These are phyloP conservation scores for Tolypocladium endophyticum DNA, from an alignment of 2,329 filamentous ascomycete species.

Conservation along the genomic window DNA sequence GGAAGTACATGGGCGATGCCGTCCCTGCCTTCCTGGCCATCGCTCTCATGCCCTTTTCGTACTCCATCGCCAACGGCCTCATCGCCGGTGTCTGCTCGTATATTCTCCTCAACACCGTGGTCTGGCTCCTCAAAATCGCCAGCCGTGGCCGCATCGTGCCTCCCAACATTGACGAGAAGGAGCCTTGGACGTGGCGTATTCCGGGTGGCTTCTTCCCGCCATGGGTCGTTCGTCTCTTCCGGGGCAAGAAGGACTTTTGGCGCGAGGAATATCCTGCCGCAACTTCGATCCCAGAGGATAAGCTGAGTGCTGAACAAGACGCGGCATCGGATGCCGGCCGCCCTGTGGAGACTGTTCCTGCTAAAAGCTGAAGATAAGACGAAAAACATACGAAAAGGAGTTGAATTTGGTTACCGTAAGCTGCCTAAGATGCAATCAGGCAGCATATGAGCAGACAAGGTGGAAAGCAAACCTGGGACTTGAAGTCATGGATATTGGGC, in stretches of 20 bases:
- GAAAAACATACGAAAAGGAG: not conserved
- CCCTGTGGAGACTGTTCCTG: not conserved
- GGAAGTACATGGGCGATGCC: constrained; percentile 74
- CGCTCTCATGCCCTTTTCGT: constrained; percentile 80
- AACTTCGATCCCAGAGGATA: constrained; percentile 4
- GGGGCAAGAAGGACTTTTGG: constrained; percentile 70
- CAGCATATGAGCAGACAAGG: not conserved
- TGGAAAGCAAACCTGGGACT: not conserved
- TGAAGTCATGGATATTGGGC: not conserved
- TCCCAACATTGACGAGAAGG: constrained; percentile 64
- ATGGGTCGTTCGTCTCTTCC: constrained; percentile 55
- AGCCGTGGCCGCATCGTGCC: constrained; percentile 63
- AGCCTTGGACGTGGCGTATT: constrained; percentile 70
- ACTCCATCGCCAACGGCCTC: constrained; percentile 77
- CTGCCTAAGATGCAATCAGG: not conserved
- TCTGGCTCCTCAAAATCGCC: constrained; percentile 57
- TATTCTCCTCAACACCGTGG: constrained; percentile 60
- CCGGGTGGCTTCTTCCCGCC: constrained; percentile 65
- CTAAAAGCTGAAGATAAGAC: constrained; percentile 1
- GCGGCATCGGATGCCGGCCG: constrained; percentile 4
- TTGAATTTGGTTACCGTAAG: not conserved
- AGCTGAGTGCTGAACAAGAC: constrained; percentile 10
- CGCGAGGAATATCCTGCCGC: constrained; percentile 19
- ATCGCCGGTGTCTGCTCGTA: constrained; percentile 74
- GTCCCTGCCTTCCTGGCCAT: constrained; percentile 79